Percentiles rank a stretch among this genome's conserved stretches.
Conservation (phyloP, 345 rosid species). For the Pistacia vera region DNA sequence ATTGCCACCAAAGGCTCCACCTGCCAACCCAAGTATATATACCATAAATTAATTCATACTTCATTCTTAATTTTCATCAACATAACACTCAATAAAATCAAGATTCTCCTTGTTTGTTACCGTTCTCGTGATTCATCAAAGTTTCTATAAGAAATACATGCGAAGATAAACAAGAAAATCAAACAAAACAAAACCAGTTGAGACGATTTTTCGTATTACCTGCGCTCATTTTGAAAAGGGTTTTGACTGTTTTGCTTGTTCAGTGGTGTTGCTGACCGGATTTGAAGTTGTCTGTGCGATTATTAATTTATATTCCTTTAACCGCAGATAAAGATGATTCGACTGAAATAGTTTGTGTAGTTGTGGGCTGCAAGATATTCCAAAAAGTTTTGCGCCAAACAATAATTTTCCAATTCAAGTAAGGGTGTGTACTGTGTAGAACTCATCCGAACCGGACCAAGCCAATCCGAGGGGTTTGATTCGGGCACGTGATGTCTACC, state of each 20-base stretch:
- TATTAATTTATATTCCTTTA: neutral
- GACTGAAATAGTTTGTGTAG: no score
- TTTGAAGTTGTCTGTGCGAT: neutral
- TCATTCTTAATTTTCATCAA: neutral
- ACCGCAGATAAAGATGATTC: no score
- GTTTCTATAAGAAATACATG: neutral
- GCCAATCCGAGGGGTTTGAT: no score
- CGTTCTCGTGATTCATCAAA: neutral
- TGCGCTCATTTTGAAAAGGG: constrained; percentile 16
- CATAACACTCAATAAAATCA: neutral
- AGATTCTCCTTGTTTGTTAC: constrained; percentile 2
- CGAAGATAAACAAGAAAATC: neutral
- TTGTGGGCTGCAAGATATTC: no score
- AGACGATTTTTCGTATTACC: neutral
- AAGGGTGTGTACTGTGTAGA: no score
- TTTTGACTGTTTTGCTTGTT: neutral
- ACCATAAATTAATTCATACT: neutral
- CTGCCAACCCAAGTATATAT: constrained; percentile 34
- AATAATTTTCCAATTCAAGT: no score
- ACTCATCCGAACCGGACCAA: no score
- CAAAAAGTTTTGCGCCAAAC: no score
- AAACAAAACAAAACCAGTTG: neutral
- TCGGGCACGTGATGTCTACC: no score
- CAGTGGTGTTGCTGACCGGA: neutral
- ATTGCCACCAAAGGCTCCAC: constrained; percentile 96